Evolutionary conservation across 495 filamentous ascomycete species (phyloP), one percentile per base, ranked within the genome.

Genomic region (Geoglossum glabrum): DNA sequence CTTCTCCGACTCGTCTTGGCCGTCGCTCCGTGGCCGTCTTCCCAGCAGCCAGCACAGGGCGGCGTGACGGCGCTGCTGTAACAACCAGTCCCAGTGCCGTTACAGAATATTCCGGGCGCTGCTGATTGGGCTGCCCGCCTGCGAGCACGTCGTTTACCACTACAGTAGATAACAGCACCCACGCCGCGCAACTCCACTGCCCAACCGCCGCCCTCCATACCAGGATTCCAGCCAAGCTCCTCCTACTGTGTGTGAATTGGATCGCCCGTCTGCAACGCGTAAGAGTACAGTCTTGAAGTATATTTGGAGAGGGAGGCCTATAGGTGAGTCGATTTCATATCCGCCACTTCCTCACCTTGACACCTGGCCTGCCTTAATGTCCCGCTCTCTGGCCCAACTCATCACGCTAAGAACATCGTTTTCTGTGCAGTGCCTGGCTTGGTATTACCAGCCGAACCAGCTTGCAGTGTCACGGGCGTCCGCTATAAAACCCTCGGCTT

Each of bases 131-230:
- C 49, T 19, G n/a, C n/a, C n/a, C n/a, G n/a, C n/a, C n/a, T n/a
- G n/a, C n/a, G n/a, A n/a, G n/a, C n/a, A n/a, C n/a, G 49, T 52
- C 49, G 49, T 30, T 13, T 28, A 9, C 21, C 46, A 50, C n/a
- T 50, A 17, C 23, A 13, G 10, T 27, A 15, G 49, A 52, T 52
- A 52, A 52, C 49, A 27, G 49, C 49, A 21, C 17, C 36, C 17
- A 21, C 49, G 28, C 49, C 26, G 49, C 49, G 49, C 49, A 52
- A 52, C 49, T 28, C 23, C 49, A 27, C 21, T 26, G 11, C 49
- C 43, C 49, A 52, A 52, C 49, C 49, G 49, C 49, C 23, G 49
- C 49, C 49, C 49, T 28, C 49, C 49, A n/a, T 52, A 30, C 49
- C 30, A 31, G 49, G 49, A 52, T 52, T 28, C 28, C 49, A 31